Conservation (phyloP, 208 protist species). For the Acanthamoeba sp. region DNA sequence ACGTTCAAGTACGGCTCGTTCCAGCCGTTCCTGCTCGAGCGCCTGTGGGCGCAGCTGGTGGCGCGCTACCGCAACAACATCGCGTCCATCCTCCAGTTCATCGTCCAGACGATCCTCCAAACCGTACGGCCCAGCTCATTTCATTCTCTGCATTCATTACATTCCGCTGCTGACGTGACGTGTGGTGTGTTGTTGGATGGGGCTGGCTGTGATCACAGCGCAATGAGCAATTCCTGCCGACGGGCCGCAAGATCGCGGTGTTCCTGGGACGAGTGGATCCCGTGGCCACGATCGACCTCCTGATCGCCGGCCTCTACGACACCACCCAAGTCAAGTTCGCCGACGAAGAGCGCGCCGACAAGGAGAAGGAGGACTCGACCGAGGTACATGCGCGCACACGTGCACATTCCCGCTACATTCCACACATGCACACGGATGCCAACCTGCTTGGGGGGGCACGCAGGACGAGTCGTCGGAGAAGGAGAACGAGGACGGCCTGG, state of each 20-base stretch:
- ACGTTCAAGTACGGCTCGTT: conserved; percentile 16
- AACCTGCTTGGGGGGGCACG: too few species aligned
- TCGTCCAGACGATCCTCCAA: neutral
- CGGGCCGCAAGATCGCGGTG: conserved; percentile 20
- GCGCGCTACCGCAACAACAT: neutral
- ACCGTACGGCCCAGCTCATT: neutral
- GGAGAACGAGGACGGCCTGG: neutral
- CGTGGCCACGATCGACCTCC: neutral
- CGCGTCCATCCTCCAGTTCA: neutral
- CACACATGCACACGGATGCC: neutral
- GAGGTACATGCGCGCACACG: neutral
- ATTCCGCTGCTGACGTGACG: neutral
- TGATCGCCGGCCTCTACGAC: conserved; percentile 36
- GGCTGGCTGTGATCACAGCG: too few species aligned
- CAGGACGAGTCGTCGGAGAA: neutral
- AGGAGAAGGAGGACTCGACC: neutral
- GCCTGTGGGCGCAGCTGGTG: conserved; percentile 13
- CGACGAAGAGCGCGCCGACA: conserved; percentile 22
- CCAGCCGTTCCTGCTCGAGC: conserved; percentile 6
- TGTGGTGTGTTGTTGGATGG: neutral
- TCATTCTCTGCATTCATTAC: too few species aligned
- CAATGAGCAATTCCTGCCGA: conserved; percentile 44
- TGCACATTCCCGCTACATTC: too few species aligned
- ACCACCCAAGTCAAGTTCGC: conserved; percentile 7
- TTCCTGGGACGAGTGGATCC: neutral